Percentiles rank a stretch among this genome's conserved stretches.
phyloP scores from a whole-genome alignment of 305 asterid genomes.

The Salvia sclarea region DNA sequence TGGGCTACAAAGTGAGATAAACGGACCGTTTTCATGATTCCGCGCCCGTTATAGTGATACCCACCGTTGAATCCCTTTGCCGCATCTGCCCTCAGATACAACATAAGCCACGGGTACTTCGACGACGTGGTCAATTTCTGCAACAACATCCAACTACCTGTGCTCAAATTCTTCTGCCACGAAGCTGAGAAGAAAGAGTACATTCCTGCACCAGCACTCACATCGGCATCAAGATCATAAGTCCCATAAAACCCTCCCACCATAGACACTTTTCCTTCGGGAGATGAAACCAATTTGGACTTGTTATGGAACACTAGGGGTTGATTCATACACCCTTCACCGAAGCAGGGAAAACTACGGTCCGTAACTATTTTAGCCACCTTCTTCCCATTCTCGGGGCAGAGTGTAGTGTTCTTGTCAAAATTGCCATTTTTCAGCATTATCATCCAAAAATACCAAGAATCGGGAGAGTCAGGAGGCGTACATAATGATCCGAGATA shows the following conservation, averaged over 20 bases:
- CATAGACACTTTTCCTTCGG: conserved; percentile 40
- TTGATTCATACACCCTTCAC: conserved; percentile 83
- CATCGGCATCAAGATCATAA: conserved; percentile 65
- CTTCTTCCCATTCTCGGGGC: conserved; percentile 79
- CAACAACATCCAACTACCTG: conserved; percentile 65
- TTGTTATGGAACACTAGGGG: conserved; percentile 66
- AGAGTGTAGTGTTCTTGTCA: conserved; percentile 68
- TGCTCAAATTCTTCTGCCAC: conserved; percentile 63
- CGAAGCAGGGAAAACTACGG: conserved; percentile 78
- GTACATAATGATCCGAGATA: conserved; percentile 72
- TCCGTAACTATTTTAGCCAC: conserved; percentile 58
- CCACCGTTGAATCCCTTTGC: conserved; percentile 73
- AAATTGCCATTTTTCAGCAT: conserved; percentile 85
- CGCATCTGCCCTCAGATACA: conserved; percentile 76
- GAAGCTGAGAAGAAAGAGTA: conserved; percentile 60
- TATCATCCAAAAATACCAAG: conserved; percentile 80
- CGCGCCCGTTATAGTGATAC: conserved; percentile 74
- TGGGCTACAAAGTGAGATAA: not conserved
- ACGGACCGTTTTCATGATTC: conserved; percentile 67
- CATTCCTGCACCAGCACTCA: conserved; percentile 42
- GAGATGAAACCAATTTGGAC: conserved; percentile 40
- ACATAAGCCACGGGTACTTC: conserved; percentile 86
- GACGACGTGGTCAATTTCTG: conserved; percentile 63
- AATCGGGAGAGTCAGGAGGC: conserved; percentile 39
- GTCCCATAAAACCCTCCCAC: conserved; percentile 80